Evolutionary conservation across 306 rosid species (phyloP), one percentile per base, ranked within the genome.

Genomic region (Abrus pulchellus): DNA sequence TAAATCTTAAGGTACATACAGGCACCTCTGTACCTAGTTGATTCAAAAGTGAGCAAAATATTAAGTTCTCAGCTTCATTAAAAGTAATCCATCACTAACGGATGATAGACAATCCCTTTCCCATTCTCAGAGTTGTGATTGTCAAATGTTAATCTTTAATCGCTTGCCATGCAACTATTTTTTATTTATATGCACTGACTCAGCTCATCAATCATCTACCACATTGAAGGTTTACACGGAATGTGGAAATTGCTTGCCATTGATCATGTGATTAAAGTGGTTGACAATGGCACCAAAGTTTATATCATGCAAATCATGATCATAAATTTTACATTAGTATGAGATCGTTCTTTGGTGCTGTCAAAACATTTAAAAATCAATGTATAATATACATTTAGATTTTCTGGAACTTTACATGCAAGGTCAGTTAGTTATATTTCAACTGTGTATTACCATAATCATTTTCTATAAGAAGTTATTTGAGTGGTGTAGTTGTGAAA

Each of bases 11-110:
- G 62, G 59, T 30, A 74, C 41, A 73, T n/a, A 12, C 28, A 48
- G 54, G 64, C 36, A 73, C 40, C 38, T 44, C 10, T 5, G 78
- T 5, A 12, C 64, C n/a, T 36, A 28, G 71, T 47, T 49, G 73
- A 75, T 82, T 67, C 65, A 82, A 32, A 47, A 52, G 45, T 4
- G 66, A 38, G 56, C 28, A 57, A 57, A 45, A 64, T 41, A 81
- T 3, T 27, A 34, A 43, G 0, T 27, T 5, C 27, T 53, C 9
- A 5, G 63, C 28, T 34, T 66, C 53, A 73, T 14, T 55, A 55
- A 56, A n/a, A 30, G 30, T 11, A 33, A 48, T 59, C 52, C 40
- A 45, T 44, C 27, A 13, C 57, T 20, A 60, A 44, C 36, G 56
- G 59, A 48, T 47, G 62, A 70, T 36, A 70, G 44, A 43, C 40